Conservation (phyloP, 2,329 filamentous ascomycete species). For the Dothidotthia symphoricarpi region DNA sequence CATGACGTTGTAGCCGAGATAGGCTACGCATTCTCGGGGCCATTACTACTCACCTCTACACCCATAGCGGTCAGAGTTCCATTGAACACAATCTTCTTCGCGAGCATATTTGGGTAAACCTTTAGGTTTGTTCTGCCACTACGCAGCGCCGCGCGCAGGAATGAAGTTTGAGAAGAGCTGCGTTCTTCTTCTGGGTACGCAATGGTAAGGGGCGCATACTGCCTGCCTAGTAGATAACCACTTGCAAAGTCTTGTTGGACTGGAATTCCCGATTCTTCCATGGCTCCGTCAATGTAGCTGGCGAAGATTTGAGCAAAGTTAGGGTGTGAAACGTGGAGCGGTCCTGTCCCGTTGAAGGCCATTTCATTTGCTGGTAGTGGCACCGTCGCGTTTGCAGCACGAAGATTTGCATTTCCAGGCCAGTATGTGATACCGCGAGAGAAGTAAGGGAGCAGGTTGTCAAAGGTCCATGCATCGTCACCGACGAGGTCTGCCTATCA, state of each 20-base stretch:
- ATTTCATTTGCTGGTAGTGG: not conserved
- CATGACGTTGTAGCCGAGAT: too few species aligned
- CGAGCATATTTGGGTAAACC: constrained; percentile 37
- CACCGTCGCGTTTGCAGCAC: not conserved
- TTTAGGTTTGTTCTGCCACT: constrained; percentile 5
- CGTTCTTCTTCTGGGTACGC: not conserved
- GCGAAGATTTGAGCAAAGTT: not conserved
- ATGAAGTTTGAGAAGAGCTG: not conserved
- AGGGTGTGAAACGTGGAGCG: not conserved
- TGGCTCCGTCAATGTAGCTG: not conserved
- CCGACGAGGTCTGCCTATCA: constrained; percentile 28
- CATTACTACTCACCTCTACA: constrained; percentile 15
- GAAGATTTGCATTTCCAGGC: not conserved
- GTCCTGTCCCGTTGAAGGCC: too few species aligned
- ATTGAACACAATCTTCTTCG: constrained; percentile 37
- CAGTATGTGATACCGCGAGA: not conserved
- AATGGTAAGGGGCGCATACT: not conserved
- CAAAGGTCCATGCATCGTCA: constrained; percentile 26
- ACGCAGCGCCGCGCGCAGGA: not conserved
- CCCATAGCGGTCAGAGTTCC: constrained; percentile 13
- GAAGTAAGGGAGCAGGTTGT: constrained; percentile 4
- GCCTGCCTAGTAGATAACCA: not conserved
- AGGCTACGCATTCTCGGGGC: too few species aligned
- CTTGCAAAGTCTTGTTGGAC: not conserved
- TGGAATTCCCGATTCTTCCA: not conserved